Base-by-base conservation (phyloP, 2,329 filamentous ascomycete species). In the Cladorrhinum sp. region DNA sequence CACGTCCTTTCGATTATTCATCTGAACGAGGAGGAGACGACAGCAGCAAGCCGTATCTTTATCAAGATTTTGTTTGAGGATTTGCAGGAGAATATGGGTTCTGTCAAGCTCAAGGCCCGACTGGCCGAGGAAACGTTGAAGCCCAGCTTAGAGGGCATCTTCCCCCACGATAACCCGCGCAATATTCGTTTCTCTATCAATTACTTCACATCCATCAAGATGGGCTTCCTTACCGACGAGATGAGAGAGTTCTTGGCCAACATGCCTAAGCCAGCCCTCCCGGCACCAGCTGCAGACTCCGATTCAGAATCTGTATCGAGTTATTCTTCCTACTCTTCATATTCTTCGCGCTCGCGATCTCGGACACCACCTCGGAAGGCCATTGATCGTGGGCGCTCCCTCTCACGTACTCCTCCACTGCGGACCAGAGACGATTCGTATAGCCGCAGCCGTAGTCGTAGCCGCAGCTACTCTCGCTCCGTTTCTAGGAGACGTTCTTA, bases 151-250 rank as follows among this genome's bases (percentile, higher is more conserved):
- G 85, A 88, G 41, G 93, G 93, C 27, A 79, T 99, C 49, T 98
- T 99, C 81, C 95, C 95, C 0, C 88, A 81, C 62, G 93, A 98
- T 73, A 91, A 92, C 70, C 86, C 92, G 23, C 88, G 91, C 71
- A 95, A 97, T 75, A 92, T 93, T 41, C 87, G 93, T 57, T 99
- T 99, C 80, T 91, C 93, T 55, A 96, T 99, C 86, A 99, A 99
- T 77, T 99, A 97, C 81, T 98, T 99, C 75, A 99, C 95, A 9
- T 95, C 92, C 70, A 96, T 99, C 69, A 92, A 93, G 61, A 96
- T 99, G 90, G 95, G 95, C 72, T 86, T 85, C 23, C 82, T 99
- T 63, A 99, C 95, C 1, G 95, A 99, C 72, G 90, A 92, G 66
- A 96, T 97, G 92, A 88, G 95, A 74, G 91, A 96, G 70, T 87